phyloP scores from a whole-genome alignment of 2,329 filamentous ascomycete species.

The Eurotiales sp. region DNA sequence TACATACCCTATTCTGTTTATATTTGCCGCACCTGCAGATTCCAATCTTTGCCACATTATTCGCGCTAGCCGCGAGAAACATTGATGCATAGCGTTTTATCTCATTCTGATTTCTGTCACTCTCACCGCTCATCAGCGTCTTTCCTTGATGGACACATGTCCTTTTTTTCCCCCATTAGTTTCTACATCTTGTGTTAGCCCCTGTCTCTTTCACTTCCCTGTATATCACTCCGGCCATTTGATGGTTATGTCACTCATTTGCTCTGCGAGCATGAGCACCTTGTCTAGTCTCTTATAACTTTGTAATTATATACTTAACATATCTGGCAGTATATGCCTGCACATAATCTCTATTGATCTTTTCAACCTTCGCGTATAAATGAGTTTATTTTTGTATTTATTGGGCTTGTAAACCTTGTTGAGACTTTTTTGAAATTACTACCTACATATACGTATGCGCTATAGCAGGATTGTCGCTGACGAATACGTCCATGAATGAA shows the following conservation, averaged over 20 bases:
- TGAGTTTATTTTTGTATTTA: too few species aligned
- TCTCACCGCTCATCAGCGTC: background rate
- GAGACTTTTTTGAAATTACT: too few species aligned
- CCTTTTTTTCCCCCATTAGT: slow-evolving; percentile 20
- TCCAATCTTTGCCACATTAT: slow-evolving; percentile 16
- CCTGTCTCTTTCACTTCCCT: slow-evolving; percentile 11
- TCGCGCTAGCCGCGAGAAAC: slow-evolving; percentile 17
- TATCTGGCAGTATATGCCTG: slow-evolving; percentile 10
- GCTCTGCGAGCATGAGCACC: slow-evolving; percentile 15
- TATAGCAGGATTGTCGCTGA: too few species aligned
- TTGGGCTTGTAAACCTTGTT: too few species aligned
- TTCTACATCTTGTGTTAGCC: slow-evolving; percentile 19
- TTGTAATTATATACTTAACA: slow-evolving; percentile 15
- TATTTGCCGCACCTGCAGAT: slow-evolving; percentile 1
- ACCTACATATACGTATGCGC: too few species aligned
- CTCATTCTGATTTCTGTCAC: slow-evolving; percentile 11
- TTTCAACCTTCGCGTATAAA: background rate
- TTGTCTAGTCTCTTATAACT: slow-evolving; percentile 7
- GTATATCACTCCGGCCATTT: background rate
- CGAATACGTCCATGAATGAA: too few species aligned
- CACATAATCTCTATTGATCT: slow-evolving; percentile 10
- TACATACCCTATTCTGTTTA: slow-evolving; percentile 21
- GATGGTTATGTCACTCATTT: slow-evolving; percentile 13
- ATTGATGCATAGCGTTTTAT: slow-evolving; percentile 15
- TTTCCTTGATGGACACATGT: slow-evolving; percentile 10